Evolutionary conservation across 371 early-diverging fungal genomes (phyloP).

Genomic region (Lichtheimia ramosa): DNA sequence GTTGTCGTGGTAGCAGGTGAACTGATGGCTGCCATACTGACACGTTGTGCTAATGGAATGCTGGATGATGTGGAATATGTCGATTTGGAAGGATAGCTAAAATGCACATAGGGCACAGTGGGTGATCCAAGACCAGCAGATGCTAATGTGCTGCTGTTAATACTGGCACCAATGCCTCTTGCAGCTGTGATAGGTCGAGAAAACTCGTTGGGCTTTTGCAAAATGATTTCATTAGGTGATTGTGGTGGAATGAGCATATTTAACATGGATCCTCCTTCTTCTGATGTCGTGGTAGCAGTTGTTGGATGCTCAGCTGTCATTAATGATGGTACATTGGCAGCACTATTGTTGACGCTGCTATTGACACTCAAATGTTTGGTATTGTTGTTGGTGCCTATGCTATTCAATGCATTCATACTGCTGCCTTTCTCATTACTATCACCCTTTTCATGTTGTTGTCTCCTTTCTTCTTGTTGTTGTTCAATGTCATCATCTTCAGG

Average conservation of each 20-base stretch:
- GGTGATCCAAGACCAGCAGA: slow-evolving; percentile 15
- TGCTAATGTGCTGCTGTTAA: slow-evolving; percentile 30
- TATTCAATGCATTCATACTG: background rate
- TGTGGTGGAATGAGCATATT: slow-evolving; percentile 17
- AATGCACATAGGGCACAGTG: slow-evolving; percentile 10
- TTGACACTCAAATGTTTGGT: too few species aligned
- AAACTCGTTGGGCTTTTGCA: slow-evolving; percentile 48
- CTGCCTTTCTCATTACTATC: background rate
- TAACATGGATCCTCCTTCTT: slow-evolving; percentile 6
- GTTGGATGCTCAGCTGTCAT: background rate
- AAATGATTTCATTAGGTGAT: slow-evolving; percentile 38
- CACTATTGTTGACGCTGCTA: background rate
- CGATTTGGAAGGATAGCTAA: slow-evolving; percentile 29
- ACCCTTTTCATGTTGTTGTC: background rate
- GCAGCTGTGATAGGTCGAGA: slow-evolving; percentile 12
- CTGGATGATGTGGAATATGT: slow-evolving; percentile 17
- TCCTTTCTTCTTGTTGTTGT: slow-evolving; percentile 3
- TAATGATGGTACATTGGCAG: background rate
- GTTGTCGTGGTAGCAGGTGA: slow-evolving; percentile 25
- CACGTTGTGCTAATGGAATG: slow-evolving; percentile 32
- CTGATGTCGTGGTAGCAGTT: slow-evolving; percentile 1
- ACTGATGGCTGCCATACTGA: slow-evolving; percentile 5
- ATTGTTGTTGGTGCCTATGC: too few species aligned
- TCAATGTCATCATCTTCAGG: background rate
- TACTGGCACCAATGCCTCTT: slow-evolving; percentile 8